Evolutionary conservation across 2,329 filamentous ascomycete genomes (phyloP).

Genomic region (Monosporascus sp.): DNA sequence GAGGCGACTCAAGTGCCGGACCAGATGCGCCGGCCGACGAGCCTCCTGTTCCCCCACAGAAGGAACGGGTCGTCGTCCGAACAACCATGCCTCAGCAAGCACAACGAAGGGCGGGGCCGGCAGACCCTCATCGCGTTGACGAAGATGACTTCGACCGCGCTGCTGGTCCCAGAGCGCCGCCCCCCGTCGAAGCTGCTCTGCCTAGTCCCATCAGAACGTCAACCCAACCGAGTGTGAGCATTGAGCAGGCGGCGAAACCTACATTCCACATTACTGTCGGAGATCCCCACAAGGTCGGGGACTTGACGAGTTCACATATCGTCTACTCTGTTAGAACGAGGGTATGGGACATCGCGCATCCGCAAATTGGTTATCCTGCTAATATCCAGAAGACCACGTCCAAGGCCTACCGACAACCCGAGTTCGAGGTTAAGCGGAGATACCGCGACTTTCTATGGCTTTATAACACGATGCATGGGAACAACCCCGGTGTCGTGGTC

Average conservation of each 20-base stretch:
- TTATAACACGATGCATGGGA: constrained; percentile 88
- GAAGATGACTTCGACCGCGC: constrained; percentile 57
- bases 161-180: constrained; percentile 58
- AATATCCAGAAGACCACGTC: constrained; percentile 67
- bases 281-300: constrained; percentile 96
- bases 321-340: constrained; percentile 94
- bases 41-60: constrained; percentile 65
- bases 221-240: constrained; percentile 72
- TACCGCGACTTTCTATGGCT: constrained; percentile 98
- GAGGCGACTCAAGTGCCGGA: constrained; percentile 37
- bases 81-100: constrained; percentile 48
- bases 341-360: constrained; percentile 42
- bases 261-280: constrained; percentile 87
- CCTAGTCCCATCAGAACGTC: constrained; percentile 46
- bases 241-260: constrained; percentile 91
- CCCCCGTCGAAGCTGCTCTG: constrained; percentile 55
- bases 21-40: constrained; percentile 34
- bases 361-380: constrained; percentile 8
- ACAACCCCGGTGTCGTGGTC: constrained; percentile 91
- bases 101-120: constrained; percentile 38
- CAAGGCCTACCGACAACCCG: constrained; percentile 87
- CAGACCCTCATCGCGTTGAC: constrained; percentile 62
- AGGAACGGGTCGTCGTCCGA: constrained; percentile 59
- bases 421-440: constrained; percentile 88
- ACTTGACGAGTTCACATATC: constrained; percentile 93